These are phyloP conservation scores for Diplodia mutila DNA, from an alignment of 2,329 filamentous ascomycete genomes.

Conservation along the genomic window DNA sequence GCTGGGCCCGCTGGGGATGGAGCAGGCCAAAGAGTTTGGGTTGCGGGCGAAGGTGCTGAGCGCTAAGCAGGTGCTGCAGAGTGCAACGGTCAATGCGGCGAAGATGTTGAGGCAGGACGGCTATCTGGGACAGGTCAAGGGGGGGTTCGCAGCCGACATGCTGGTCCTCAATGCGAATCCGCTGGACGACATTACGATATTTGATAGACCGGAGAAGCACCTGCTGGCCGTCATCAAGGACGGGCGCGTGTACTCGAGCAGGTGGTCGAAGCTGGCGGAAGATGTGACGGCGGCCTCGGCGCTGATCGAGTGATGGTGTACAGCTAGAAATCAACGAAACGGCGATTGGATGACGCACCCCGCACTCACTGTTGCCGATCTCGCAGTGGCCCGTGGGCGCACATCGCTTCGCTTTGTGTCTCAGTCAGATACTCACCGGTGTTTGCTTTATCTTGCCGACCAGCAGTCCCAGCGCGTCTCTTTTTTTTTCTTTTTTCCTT, in stretches of 20 bases:
- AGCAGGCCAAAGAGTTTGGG: constrained; percentile 56
- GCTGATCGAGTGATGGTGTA: constrained; percentile 5
- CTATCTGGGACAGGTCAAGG: constrained; percentile 55
- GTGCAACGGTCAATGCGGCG: constrained; percentile 59
- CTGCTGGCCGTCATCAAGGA: constrained; percentile 60
- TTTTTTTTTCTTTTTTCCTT: no score
- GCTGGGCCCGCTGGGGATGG: constrained; percentile 53
- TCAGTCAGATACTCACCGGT: background rate
- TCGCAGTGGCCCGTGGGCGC: constrained; percentile 1
- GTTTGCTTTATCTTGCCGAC: background rate
- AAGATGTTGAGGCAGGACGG: constrained; percentile 53
- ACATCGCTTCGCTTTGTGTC: background rate
- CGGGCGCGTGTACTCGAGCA: constrained; percentile 51
- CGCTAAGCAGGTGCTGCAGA: constrained; percentile 52
- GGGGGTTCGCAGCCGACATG: constrained; percentile 58
- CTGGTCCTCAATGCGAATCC: constrained; percentile 58
- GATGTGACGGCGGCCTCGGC: background rate
- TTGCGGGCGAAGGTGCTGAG: constrained; percentile 50
- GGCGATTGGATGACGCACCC: constrained; percentile 8
- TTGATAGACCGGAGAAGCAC: constrained; percentile 54
- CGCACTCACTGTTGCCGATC: constrained; percentile 3
- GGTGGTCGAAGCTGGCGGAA: constrained; percentile 35
- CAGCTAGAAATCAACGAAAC: background rate
- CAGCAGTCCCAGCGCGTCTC: background rate
- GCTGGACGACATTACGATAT: constrained; percentile 57